Evolutionary conservation across 129 eudicot species (phyloP), one percentile per base, ranked within the genome.

Genomic region (Artemisia argyi): DNA sequence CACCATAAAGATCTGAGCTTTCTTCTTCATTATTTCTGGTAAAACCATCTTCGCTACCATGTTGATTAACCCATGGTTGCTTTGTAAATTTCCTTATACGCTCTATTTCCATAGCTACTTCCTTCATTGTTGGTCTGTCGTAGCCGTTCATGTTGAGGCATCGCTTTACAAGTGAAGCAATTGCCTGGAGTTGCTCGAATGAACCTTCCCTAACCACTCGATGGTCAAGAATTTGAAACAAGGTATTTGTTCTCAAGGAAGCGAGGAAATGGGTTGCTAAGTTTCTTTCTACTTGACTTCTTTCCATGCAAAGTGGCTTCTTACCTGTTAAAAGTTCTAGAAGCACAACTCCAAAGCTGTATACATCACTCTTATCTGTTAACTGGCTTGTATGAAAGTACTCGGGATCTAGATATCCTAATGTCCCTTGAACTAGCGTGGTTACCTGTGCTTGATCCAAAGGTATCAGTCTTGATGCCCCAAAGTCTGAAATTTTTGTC

Each of bases 381-480:
- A 39, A 39, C 46, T 39, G 46, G 46, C 46, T 7, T 39, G 46
- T 39, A 39, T 39, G 46, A 39, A 39, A 39, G 46, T 39, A 39
- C 46, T 39, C 46, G 10, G 46, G 46, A 39, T 39, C 46, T 39
- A 39, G 46, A 39, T 39, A 39, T 39, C 46, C 46, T 7, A 39
- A 39, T 39, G 46, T 39, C 46, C 46, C 46, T 39, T 76, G 88
- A 16, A 83, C 88, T 57, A 80, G n/a, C 2, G 91, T 86, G 1
- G 84, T 57, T 17, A 86, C 72, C 62, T 83, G 79, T 18, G 67
- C 63, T 76, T 83, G 82, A 49, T 80, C 72, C 68, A 71, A 61
- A 1, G 88, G 88, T 11, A 76, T 60, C 13, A 80, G 53, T 57
- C 82, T 80, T 16, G 88, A 83, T 10, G 82, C 88, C 7, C 88